Evolutionary conservation across 108 stramenopile genomes (phyloP), one percentile per base, ranked within the genome.

Genomic region (Conticribra guillardii): DNA sequence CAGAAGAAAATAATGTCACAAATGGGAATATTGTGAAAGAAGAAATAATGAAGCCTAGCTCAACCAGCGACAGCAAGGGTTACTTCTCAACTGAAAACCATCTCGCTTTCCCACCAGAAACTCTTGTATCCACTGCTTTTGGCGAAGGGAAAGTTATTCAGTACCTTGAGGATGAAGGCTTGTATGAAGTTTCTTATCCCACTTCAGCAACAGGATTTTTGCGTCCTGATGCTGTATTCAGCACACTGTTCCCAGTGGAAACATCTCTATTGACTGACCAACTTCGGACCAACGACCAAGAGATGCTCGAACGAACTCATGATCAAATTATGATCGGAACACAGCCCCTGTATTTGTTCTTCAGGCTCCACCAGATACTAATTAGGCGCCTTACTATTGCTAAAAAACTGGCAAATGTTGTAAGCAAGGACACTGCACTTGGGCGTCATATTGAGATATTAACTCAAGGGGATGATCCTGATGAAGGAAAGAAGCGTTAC

Each of bases 281-380:
- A 72, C 81, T 87, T 8, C 80, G 89, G 8, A 57, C 58, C 11
- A 73, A 82, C 27, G 95, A 96, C 60, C 64, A 69, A 9, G 82
- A 88, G 26, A 79, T 73, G 37, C 60, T 87, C 50, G 84, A 80
- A 46, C 73, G 89, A 48, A 60, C 80, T 2, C 74, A 73, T 28
- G 95, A 92, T 75, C 82, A 81, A 75, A 73, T 96, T 9, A 75
- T 84, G 41, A 81, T 93, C 48, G 95, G 95, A 58, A 91, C 95
- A 7, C 95, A 96, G 75, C 88, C 84, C 54, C 76, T 96, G 9
- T 96, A 93, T 67, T 67, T 96, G 27, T 93, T 96, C 74, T 85
- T 96, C 75, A 76, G 92, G 3, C 77, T 96, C 24, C 90, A 93
- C 66, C 87, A 90, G 66, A 84, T 96, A 77, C 82, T 96, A 21